phyloP scores from a whole-genome alignment of 495 filamentous ascomycete species.

The Trichoderma parareesei region DNA sequence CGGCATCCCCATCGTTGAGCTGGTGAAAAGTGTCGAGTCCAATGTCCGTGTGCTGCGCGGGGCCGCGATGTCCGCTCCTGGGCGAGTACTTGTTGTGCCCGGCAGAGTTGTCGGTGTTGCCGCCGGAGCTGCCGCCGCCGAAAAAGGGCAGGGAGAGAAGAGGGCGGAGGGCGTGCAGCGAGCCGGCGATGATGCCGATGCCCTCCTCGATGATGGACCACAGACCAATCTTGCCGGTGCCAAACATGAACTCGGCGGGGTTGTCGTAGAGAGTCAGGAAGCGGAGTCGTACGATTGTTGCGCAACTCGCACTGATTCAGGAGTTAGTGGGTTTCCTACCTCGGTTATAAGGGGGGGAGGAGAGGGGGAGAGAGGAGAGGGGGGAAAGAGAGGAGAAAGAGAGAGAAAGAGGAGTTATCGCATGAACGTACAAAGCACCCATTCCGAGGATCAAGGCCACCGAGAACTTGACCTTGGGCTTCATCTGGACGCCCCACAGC shows the following conservation, averaged over 20 bases:
- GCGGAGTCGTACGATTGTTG: constrained; percentile 18
- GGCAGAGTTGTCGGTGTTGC: neutral
- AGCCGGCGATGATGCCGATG: constrained; percentile 17
- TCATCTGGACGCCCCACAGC: constrained; percentile 17
- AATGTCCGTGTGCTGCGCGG: constrained; percentile 11
- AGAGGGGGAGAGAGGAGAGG: neutral
- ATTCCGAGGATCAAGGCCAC: constrained; percentile 15
- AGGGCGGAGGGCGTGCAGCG: constrained; percentile 16
- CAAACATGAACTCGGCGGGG: constrained; percentile 17
- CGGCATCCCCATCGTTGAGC: neutral
- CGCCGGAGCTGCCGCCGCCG: constrained; percentile 2
- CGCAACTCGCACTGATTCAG: constrained; percentile 16
- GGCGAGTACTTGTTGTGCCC: constrained; percentile 9
- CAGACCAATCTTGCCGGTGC: constrained; percentile 17
- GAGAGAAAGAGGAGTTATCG: neutral
- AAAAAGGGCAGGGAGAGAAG: constrained; percentile 15
- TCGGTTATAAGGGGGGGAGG: neutral
- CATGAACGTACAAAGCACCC: constrained; percentile 14
- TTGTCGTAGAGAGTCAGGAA: constrained; percentile 17
- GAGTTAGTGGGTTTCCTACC: constrained; percentile 8
- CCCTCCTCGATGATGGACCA: constrained; percentile 18
- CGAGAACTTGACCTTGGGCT: constrained; percentile 13
- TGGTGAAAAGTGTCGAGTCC: constrained; percentile 10
- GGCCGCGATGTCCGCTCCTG: neutral
- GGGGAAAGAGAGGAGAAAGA: neutral